Conservation (phyloP, 2,329 filamentous ascomycete genomes). For the Colletotrichum tropicicola region DNA sequence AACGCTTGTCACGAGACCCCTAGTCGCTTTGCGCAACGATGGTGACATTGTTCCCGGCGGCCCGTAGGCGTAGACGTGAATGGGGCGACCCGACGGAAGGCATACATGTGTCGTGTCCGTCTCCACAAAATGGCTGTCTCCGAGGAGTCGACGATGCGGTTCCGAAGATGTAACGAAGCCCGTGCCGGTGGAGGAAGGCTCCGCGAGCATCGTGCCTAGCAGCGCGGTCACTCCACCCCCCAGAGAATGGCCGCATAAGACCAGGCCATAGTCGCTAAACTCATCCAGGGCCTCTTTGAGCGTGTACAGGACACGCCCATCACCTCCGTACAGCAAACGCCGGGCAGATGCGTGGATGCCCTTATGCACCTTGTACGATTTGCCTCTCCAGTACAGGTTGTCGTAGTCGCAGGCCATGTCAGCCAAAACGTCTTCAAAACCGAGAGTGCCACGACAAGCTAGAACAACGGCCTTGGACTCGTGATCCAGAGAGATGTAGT, state of each 20-base stretch:
- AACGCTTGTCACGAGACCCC: conserved; percentile 78
- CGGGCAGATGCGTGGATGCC: conserved; percentile 77
- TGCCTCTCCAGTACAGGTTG: conserved; percentile 69
- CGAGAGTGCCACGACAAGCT: conserved; percentile 76
- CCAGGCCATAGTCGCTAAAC: conserved; percentile 74
- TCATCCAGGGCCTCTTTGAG: conserved; percentile 72
- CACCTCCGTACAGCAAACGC: conserved; percentile 72
- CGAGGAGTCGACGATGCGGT: conserved; percentile 52
- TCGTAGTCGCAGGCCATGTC: conserved; percentile 81
- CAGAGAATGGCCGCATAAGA: conserved; percentile 75
- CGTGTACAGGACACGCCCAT: conserved; percentile 72
- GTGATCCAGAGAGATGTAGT: conserved; percentile 78
- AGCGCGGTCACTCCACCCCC: conserved; percentile 76
- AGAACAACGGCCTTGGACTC: conserved; percentile 77
- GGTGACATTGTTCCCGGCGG: conserved; percentile 78
- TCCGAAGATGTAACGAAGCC: conserved; percentile 70
- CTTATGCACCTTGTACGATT: conserved; percentile 76
- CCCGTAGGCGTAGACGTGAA: conserved; percentile 84
- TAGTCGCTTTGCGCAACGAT: conserved; percentile 73
- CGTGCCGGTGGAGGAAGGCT: conserved; percentile 63
- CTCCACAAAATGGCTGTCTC: conserved; percentile 36
- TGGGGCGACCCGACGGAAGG: conserved; percentile 73
- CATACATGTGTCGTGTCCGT: conserved; percentile 46
- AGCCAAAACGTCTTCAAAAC: conserved; percentile 77
- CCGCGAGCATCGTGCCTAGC: conserved; percentile 75